Evolutionary conservation across 2,329 filamentous ascomycete genomes (phyloP).

Genomic region (Stemphylium beticola): DNA sequence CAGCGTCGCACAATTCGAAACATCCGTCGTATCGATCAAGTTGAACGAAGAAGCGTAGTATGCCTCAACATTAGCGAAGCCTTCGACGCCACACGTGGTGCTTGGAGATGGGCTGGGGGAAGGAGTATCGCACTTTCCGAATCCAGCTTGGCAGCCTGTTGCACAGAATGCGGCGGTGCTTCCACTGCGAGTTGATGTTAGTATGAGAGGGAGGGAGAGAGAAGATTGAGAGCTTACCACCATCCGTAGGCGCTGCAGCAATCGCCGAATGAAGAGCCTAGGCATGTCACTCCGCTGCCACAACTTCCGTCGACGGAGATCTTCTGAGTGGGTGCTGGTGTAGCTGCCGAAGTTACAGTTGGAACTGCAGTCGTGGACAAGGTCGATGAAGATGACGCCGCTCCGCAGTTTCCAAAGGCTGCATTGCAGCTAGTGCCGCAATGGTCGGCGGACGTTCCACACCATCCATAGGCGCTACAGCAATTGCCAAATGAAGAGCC

Average conservation of each 20-base stretch:
- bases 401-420: constrained; percentile 39
- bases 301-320: constrained; percentile 35
- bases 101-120: constrained; percentile 5
- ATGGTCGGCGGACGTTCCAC: constrained; percentile 37
- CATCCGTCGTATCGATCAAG: constrained; percentile 13
- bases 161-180: constrained; percentile 36
- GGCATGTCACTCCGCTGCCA: constrained; percentile 36
- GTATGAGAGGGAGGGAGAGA: not conserved
- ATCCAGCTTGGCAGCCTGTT: constrained; percentile 41
- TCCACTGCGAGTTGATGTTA: constrained; percentile 25
- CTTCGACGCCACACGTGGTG: constrained; percentile 15
- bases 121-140: constrained; percentile 25
- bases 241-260: constrained; percentile 54
- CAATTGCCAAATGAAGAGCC: constrained; percentile 53
- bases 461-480: constrained; percentile 52
- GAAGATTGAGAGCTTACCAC: constrained; percentile 24
- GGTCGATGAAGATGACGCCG: constrained; percentile 1
- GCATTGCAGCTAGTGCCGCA: constrained; percentile 41
- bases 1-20: not conserved
- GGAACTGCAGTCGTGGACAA: not conserved
- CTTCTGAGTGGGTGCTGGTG: constrained; percentile 18
- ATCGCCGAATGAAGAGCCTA: constrained; percentile 50
- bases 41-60: constrained; percentile 26
- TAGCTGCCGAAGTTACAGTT: constrained; percentile 5
- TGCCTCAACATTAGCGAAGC: constrained; percentile 19